These are phyloP conservation scores for Ustilago curta DNA, from an alignment of 1,284 basidiomycete genomes.

Conservation along the genomic window DNA sequence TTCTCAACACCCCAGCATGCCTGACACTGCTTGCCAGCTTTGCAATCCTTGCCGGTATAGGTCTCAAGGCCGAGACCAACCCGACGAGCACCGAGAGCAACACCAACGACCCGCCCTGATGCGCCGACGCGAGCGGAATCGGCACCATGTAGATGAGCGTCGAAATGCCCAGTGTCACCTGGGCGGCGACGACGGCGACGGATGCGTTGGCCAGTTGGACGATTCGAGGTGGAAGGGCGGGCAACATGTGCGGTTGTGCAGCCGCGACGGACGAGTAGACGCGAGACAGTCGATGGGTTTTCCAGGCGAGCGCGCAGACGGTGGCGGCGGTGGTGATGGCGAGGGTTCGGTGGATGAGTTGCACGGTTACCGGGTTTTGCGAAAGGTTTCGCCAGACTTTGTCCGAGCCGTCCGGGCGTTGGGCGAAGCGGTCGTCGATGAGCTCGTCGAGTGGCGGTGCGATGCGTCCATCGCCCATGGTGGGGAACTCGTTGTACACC, in stretches of 20 bases:
- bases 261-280: conserved; percentile 13
- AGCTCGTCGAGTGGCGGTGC: conserved; percentile 87
- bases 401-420: conserved; percentile 76
- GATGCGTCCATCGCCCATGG: conserved; percentile 86
- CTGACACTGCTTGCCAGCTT: background rate
- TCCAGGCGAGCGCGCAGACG: conserved; percentile 21
- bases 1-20: background rate
- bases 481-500: conserved; percentile 96
- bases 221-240: conserved; percentile 78
- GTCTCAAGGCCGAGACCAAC: conserved; percentile 29
- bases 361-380: conserved; percentile 97
- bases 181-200: conserved; percentile 85
- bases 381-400: conserved; percentile 86
- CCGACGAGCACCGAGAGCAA: conserved; percentile 73
- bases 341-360: conserved; percentile 93
- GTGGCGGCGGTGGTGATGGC: conserved; percentile 71
- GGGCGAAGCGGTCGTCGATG: conserved; percentile 72
- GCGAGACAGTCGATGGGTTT: conserved; percentile 74
- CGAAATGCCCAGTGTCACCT: conserved; percentile 88
- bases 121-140: conserved; percentile 87
- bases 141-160: conserved; percentile 95
- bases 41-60: conserved; percentile 17
- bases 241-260: conserved; percentile 71
- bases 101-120: conserved; percentile 93
- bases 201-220: conserved; percentile 77